phyloP scores from a whole-genome alignment of 352 stramenopile species.

The Phytophthora boehmeriae region DNA sequence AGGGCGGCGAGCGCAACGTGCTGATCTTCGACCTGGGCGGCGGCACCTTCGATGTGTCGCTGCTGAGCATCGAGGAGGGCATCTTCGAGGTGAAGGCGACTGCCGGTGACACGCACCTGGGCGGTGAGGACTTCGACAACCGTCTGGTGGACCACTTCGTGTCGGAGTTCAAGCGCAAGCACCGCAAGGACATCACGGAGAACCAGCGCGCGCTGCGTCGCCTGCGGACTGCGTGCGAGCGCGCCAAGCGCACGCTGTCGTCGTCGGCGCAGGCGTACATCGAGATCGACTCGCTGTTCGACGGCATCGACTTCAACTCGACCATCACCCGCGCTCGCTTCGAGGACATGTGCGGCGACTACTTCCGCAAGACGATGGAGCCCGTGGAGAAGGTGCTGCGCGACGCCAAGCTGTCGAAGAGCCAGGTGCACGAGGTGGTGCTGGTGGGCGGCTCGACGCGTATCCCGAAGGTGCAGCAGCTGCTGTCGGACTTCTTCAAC shows the following conservation, averaged over 20 bases:
- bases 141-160: slow-evolving; percentile 93
- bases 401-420: slow-evolving; percentile 91
- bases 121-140: slow-evolving; percentile 95
- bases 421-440: slow-evolving; percentile 79
- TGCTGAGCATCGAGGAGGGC: slow-evolving; percentile 94
- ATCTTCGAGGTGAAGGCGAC: slow-evolving; percentile 97
- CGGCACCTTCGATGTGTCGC: slow-evolving; percentile 94
- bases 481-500: slow-evolving; percentile 71
- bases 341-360: slow-evolving; percentile 90
- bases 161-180: slow-evolving; percentile 93
- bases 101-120: slow-evolving; percentile 93
- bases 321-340: slow-evolving; percentile 92
- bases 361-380: slow-evolving; percentile 93
- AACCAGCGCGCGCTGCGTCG: slow-evolving; percentile 92
- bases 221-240: slow-evolving; percentile 93
- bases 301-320: slow-evolving; percentile 94
- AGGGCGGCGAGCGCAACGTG: slow-evolving; percentile 93
- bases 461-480: slow-evolving; percentile 73
- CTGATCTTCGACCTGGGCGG: slow-evolving; percentile 97
- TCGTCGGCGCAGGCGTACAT: slow-evolving; percentile 93
- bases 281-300: slow-evolving; percentile 94
- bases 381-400: slow-evolving; percentile 88
- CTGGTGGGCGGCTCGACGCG: slow-evolving; percentile 81
- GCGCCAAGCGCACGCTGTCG: slow-evolving; percentile 94
- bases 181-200: slow-evolving; percentile 86